phyloP scores from a whole-genome alignment of 2,329 filamentous ascomycete species.

The Sphaceloma murrayae region DNA sequence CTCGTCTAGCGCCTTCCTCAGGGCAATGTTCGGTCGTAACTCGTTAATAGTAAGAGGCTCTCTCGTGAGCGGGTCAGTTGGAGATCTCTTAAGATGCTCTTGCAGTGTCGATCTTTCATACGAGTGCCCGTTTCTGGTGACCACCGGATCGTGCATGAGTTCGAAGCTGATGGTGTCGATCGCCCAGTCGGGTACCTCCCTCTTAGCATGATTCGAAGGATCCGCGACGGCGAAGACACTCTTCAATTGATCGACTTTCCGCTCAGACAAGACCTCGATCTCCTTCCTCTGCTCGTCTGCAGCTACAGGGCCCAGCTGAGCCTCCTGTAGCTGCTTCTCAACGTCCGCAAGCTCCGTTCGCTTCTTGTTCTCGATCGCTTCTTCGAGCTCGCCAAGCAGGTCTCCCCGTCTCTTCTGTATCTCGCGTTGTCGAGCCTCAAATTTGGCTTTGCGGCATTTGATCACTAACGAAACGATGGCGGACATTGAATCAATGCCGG shows the following conservation, averaged over 20 bases:
- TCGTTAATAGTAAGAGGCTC: slow-evolving; percentile 60
- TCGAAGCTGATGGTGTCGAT: slow-evolving; percentile 68
- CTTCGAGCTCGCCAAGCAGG: slow-evolving; percentile 52
- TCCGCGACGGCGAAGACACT: slow-evolving; percentile 40
- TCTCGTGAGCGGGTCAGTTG: slow-evolving; percentile 74
- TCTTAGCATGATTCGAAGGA: slow-evolving; percentile 35
- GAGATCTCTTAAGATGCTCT: slow-evolving; percentile 68
- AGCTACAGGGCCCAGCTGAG: slow-evolving; percentile 36
- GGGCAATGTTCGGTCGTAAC: slow-evolving; percentile 67
- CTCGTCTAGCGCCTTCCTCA: slow-evolving; percentile 74
- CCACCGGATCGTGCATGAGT: slow-evolving; percentile 53
- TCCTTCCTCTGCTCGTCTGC: slow-evolving; percentile 40
- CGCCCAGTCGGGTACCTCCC: slow-evolving; percentile 63
- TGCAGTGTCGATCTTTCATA: slow-evolving; percentile 81
- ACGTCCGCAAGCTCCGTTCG: slow-evolving; percentile 34
- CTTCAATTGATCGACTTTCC: slow-evolving; percentile 36
- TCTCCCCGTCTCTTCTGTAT: slow-evolving; percentile 47
- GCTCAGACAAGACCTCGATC: slow-evolving; percentile 32
- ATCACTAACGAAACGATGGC: slow-evolving; percentile 62
- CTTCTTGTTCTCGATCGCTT: slow-evolving; percentile 41
- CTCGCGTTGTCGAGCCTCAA: slow-evolving; percentile 63
- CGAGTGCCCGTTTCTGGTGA: slow-evolving; percentile 74
- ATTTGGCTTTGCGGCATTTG: slow-evolving; percentile 73
- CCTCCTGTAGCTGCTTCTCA: slow-evolving; percentile 25
- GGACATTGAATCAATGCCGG: slow-evolving; percentile 25